Conservation (phyloP, 2,329 filamentous ascomycete species). For the Pyrenochaeta sp. region DNA sequence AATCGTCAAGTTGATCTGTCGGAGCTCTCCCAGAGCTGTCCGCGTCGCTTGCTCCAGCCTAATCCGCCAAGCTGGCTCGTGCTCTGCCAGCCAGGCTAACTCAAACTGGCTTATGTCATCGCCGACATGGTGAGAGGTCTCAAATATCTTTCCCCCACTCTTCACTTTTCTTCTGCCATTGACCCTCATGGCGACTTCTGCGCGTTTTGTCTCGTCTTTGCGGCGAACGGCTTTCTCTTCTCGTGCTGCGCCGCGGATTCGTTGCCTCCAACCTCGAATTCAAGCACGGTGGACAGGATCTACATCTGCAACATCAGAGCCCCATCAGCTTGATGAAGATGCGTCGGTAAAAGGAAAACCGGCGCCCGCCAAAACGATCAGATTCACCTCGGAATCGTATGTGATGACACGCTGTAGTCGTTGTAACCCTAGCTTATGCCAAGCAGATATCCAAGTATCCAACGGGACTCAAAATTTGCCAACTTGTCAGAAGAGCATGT, state of each 20-base stretch:
- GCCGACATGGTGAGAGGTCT: conserved; percentile 23
- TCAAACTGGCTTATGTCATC: conserved; percentile 45
- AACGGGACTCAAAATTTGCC: conserved; percentile 79
- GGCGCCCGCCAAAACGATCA: conserved; percentile 58
- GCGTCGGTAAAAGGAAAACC: conserved; percentile 43
- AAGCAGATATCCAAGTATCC: conserved; percentile 74
- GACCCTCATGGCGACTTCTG: conserved; percentile 43
- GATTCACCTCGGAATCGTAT: conserved; percentile 82
- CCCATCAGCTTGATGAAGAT: conserved; percentile 47
- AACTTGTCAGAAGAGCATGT: conserved; percentile 80
- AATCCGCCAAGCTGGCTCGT: conserved; percentile 43
- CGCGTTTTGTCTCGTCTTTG: conserved; percentile 42
- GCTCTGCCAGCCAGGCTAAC: conserved; percentile 23
- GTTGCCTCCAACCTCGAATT: conserved; percentile 32
- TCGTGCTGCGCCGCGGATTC: conserved; percentile 27
- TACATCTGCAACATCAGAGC: conserved; percentile 52
- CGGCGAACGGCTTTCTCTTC: conserved; percentile 40
- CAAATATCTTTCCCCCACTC: conserved; percentile 26
- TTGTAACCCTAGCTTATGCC: too few relatives aligned
- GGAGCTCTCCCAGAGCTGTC: conserved; percentile 49
- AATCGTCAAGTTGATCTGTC: conserved; percentile 30
- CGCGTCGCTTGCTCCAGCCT: conserved; percentile 49
- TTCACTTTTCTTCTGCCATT: conserved; percentile 25
- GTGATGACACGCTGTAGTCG: too few relatives aligned
- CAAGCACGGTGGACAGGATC: conserved; percentile 47